Evolutionary conservation across 139 green algal species (phyloP).

Genomic region (Chlamydomonas sp.): DNA sequence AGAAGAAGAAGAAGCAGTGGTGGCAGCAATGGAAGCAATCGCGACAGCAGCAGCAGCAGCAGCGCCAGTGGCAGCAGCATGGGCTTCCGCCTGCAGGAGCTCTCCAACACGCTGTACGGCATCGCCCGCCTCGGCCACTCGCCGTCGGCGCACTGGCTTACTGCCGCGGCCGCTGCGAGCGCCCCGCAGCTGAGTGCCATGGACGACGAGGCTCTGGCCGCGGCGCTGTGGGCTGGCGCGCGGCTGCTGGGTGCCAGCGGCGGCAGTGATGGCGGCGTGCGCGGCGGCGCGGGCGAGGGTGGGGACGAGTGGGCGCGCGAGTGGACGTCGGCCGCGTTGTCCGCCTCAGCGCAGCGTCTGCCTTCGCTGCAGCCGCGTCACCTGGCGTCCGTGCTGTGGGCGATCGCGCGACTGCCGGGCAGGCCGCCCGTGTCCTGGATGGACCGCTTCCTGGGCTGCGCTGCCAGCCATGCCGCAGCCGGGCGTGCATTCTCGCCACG

Average conservation of each 20-base stretch:
- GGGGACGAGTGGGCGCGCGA: no score
- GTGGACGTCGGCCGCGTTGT: no score
- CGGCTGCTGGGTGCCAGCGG: no score
- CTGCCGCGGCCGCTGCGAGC: no score
- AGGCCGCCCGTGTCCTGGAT: background rate
- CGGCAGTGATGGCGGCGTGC: no score
- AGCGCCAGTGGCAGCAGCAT: background rate
- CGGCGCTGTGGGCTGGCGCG: no score
- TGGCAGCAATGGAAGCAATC: background rate
- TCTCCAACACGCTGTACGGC: background rate
- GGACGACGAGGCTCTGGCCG: no score
- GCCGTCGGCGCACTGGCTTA: background rate
- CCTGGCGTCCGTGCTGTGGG: conserved; percentile 1
- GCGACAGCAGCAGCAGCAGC: conserved; percentile 1
- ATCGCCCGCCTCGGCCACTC: background rate
- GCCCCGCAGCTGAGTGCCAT: no score
- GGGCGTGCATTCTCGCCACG: no score
- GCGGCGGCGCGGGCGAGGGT: no score
- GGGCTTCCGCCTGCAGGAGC: background rate
- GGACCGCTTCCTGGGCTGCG: no score
- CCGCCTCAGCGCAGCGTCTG: background rate
- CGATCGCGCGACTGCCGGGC: background rate
- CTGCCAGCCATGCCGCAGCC: no score
- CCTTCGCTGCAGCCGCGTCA: background rate
- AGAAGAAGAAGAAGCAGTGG: background rate